Percentiles rank a stretch among this genome's conserved stretches.
Evolutionary conservation across 768 basidiomycete genomes (phyloP).

Genomic region (Pleurotus pulmonarius): DNA sequence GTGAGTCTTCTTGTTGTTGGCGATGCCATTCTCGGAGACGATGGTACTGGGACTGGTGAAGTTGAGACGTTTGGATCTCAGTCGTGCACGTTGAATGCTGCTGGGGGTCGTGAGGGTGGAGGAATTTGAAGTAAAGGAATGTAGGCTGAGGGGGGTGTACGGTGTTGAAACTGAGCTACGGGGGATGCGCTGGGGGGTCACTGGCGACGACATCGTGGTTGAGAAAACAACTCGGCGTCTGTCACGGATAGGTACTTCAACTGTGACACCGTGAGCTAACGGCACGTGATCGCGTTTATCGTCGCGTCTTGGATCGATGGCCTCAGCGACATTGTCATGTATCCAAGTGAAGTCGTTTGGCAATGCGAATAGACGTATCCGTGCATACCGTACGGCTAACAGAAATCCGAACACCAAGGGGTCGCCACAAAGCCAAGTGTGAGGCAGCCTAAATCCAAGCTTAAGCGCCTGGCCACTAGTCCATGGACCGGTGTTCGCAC

Average conservation of each 20-base stretch:
- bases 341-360: no score
- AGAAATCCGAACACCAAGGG: no score
- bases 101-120: conserved; percentile 62
- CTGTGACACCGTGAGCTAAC: conserved; percentile 5
- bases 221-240: not conserved
- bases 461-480: no score
- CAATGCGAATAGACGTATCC: no score
- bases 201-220: conserved; percentile 10
- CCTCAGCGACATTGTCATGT: no score
- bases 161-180: conserved; percentile 38
- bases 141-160: conserved; percentile 67
- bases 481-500: not conserved
- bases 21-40: not conserved
- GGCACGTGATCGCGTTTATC: conserved; percentile 4
- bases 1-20: conserved; percentile 21
- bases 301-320: not conserved
- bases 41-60: conserved; percentile 8
- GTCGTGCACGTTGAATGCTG: conserved; percentile 24
- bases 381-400: no score
- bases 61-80: conserved; percentile 7
- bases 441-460: no score
- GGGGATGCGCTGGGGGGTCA: conserved; percentile 12
- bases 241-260: not conserved
- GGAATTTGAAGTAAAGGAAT: conserved; percentile 53
- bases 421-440: no score